A percentile compares a stretch with the other conserved stretches of the same genome.
These are phyloP conservation scores for Fragosphaeria purpurea DNA, from an alignment of 2,329 filamentous ascomycete genomes.

Conservation along the genomic window DNA sequence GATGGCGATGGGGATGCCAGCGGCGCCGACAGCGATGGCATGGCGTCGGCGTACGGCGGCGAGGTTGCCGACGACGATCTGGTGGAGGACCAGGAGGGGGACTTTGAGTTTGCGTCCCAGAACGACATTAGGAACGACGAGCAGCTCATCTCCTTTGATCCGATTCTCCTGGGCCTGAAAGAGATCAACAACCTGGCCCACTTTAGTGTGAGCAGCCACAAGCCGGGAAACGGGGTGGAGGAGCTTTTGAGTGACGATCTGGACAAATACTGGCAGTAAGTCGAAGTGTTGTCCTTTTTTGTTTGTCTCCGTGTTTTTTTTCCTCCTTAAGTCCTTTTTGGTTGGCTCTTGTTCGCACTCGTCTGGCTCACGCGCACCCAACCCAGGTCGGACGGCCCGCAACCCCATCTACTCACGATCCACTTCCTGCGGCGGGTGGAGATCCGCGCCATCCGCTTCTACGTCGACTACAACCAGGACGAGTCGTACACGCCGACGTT, in stretches of 20 bases:
- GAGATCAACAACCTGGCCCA: conserved; percentile 78
- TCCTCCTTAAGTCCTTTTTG: neutral
- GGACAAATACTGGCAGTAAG: conserved; percentile 68
- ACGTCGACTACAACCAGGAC: conserved; percentile 83
- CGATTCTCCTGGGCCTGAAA: conserved; percentile 52
- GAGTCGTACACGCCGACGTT: conserved; percentile 95
- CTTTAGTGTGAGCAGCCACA: conserved; percentile 73
- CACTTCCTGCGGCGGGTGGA: conserved; percentile 78
- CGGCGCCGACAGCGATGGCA: neutral
- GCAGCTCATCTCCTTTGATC: conserved; percentile 32
- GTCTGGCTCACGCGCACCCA: neutral
- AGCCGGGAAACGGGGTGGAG: conserved; percentile 68
- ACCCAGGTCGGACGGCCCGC: conserved; percentile 65
- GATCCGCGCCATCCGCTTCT: conserved; percentile 69
- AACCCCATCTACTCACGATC: conserved; percentile 68
- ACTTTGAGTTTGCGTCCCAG: conserved; percentile 7
- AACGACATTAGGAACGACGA: conserved; percentile 8
- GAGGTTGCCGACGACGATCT: conserved; percentile 8
- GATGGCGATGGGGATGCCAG: neutral
- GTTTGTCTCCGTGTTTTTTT: neutral
- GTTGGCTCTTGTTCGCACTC: too few relatives aligned
- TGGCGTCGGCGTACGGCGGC: conserved; percentile 11
- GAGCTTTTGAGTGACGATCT: conserved; percentile 67
- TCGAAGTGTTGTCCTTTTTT: conserved; percentile 8
- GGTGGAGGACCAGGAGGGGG: conserved; percentile 15